Base-by-base conservation (phyloP, 371 early-diverging fungal genomes). In the Syncephalastrum sp. region DNA sequence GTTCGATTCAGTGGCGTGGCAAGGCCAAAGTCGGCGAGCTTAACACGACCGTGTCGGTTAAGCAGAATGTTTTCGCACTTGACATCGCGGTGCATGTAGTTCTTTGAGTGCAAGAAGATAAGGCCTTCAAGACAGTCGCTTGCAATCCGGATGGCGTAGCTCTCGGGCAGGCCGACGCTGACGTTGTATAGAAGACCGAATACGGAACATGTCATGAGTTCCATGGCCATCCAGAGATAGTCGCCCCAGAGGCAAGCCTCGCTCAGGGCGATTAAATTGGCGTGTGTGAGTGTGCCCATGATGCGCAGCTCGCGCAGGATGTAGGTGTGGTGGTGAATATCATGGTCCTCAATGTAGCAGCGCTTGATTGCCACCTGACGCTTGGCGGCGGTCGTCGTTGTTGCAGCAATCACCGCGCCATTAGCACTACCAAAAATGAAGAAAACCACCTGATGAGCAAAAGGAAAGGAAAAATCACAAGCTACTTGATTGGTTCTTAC, bases 21-120 rank as follows among this genome's bases (percentile, higher is more conserved):
- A 19, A 79, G 52, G 46, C 79, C 79, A 55, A 79, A 79, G 56
- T 79, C 79, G 55, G 74, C 75, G 25, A 79, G 60, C 59, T 79
- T 75, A 15, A 79, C 79, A 59, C 75, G 70, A 43, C 79, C 79
- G 27, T 70, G 54, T 16, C 61, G 61, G 52, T 67, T 57, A 24
- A 78, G 56, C n/a, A 78, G 53, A 49, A 78, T 70, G 48, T 78
- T 78, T 63, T 79, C 79, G 57, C 75, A 79, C 56, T 79, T 79
- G 27, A 79, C 68, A 51, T 79, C 79, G 52, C 79, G 71, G 59
- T 79, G 79, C 72, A 79, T 79, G 53, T 75, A 75, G 16, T 75
- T 73, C 44, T 71, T 74, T 38, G 67, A 64, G 50, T 79, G 79
- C 13, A 79, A 63, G 60, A 72, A 75, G 7, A 72, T 66, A 5